Evolutionary conservation across 768 basidiomycete genomes (phyloP), one percentile per base, ranked within the genome.

Genomic region (Lactifluus pinguis): DNA sequence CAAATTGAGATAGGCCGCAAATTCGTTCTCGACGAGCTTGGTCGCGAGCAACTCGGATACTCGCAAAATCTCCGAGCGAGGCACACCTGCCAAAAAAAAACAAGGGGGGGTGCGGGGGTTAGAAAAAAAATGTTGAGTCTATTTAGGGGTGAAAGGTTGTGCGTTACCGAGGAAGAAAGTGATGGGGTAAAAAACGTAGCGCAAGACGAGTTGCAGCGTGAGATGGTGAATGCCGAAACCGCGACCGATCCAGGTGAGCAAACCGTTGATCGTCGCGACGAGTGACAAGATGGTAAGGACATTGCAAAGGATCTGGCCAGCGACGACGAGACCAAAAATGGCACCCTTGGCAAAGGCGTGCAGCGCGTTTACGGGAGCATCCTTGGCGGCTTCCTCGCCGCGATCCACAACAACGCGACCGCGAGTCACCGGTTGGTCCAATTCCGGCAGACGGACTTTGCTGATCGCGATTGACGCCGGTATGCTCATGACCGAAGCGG

Each of bases 401-500:
- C 89, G 86, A 71, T 92, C 89, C 58, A 94, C 79, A 52, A 87
- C 81, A 60, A 94, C 80, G 38, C 76, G 82, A 13, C 92, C 92
- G 38, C 88, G 86, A 32, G 92, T 94, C 48, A 92, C 81, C 32
- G 92, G 92, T 65, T 89, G 89, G 19, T 93, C 92, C 30, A 78
- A 71, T 74, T 95, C 93, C 0, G 93, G 93, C 38, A 85, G 65
- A 48, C 92, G 89, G 67, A 95, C 77, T 74, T 95, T 95, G 70
- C 86, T 88, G 68, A 95, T 93, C 2, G 92, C 82, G 70, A 95
- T 94, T 14, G 92, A 93, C 0, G 93, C 94, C 19, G 94, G 94
- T 62, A 97, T 95, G 71, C 86, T 89, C 93, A 95, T 95, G 61
- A 95, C 87, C 8, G 90, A 92, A 6, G 93, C 87, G 2, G 92